A percentile compares a stretch with the other conserved stretches of the same genome.
Conservation (phyloP, 2,329 filamentous ascomycete species). For the Fusarium phyllophilum region DNA sequence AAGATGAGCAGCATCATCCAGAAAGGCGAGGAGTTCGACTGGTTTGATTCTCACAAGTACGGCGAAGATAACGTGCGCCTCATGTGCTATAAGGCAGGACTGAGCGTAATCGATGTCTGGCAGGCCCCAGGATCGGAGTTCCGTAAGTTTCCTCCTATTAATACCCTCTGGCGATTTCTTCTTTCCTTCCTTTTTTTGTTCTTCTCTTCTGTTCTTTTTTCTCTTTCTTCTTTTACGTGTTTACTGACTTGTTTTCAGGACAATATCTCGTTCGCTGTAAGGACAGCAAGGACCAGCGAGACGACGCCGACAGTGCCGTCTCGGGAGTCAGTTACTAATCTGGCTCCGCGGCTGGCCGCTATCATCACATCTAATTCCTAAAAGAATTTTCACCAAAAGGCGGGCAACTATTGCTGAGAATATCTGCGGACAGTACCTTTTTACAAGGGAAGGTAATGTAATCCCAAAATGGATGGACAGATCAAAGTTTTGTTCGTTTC, state of each 20-base stretch:
- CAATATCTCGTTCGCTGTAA: slow-evolving; percentile 52
- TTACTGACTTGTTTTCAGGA: slow-evolving; percentile 43
- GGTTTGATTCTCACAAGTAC: slow-evolving; percentile 58
- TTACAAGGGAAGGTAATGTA: background rate
- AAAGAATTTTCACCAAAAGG: slow-evolving; percentile 40
- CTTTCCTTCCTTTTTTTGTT: background rate
- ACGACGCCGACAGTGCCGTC: slow-evolving; percentile 53
- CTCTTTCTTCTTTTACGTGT: slow-evolving; percentile 11
- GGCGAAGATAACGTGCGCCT: slow-evolving; percentile 49
- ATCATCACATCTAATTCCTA: slow-evolving; percentile 21
- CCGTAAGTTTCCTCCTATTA: slow-evolving; percentile 41
- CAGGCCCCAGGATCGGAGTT: slow-evolving; percentile 53
- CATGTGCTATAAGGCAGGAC: slow-evolving; percentile 53
- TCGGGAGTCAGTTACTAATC: slow-evolving; percentile 44
- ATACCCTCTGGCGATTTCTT: background rate
- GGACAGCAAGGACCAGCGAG: slow-evolving; percentile 43
- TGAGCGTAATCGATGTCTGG: slow-evolving; percentile 51
- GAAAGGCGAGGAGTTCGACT: slow-evolving; percentile 52
- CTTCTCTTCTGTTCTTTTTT: background rate
- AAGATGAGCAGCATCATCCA: slow-evolving; percentile 42
- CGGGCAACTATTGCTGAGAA: slow-evolving; percentile 41
- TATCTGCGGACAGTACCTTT: slow-evolving; percentile 28
- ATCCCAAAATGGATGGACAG: slow-evolving; percentile 28
- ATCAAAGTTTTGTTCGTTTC: slow-evolving; percentile 4
- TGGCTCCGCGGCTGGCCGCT: slow-evolving; percentile 8